Base-by-base conservation (phyloP, 176 grass and related monocot genomes). In the Cymbopogon citratus region DNA sequence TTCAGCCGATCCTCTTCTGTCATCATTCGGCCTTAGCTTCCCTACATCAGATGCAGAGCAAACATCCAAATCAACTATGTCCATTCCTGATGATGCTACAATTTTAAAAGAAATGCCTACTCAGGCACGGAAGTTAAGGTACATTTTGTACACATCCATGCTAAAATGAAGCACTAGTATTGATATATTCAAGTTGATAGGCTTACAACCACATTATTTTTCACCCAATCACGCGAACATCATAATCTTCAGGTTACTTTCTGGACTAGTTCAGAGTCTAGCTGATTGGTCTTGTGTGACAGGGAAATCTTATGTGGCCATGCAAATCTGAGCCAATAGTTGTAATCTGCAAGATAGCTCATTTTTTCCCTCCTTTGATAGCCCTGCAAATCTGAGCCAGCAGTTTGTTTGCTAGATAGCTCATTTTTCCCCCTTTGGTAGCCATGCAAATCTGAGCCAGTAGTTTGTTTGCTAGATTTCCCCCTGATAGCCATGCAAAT, bases 1-100 rank as follows among this genome's bases (percentile, higher is more conserved):
- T 54, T 84, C 96, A 40, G 85, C 96, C 24, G 96, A 99, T 81
- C 87, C 93, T 81, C 92, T 99, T 56, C 77, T 99, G 65, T 99
- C 93, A 64, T 93, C 92, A 2, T 89, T 99, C 51, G 71, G 91
- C 65, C 87, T 99, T 31, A 90, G 92, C 81, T 91, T 93, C 27
- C 88, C 93, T 51, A 84, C 90, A 83, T 87, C 85, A 83, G 89
- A 80, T 60, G 79, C 81, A 15, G 91, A 95, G 38, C 89, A 95
- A 84, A 60, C 79, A 87, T 93, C 91, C 71, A 99, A 99, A 75
- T 86, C 91, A 78, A 68, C 82, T 82, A 77, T 59, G 71, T 68
- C 91, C 18, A 36, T 71, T 46, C 81, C 85, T 31, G 76, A 87
- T 28, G 89, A 87, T 73, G 28, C 77, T 56, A 88, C 59, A 16